Base-by-base conservation (phyloP, 75 land plant species). In the Ceratopteris richardii region DNA sequence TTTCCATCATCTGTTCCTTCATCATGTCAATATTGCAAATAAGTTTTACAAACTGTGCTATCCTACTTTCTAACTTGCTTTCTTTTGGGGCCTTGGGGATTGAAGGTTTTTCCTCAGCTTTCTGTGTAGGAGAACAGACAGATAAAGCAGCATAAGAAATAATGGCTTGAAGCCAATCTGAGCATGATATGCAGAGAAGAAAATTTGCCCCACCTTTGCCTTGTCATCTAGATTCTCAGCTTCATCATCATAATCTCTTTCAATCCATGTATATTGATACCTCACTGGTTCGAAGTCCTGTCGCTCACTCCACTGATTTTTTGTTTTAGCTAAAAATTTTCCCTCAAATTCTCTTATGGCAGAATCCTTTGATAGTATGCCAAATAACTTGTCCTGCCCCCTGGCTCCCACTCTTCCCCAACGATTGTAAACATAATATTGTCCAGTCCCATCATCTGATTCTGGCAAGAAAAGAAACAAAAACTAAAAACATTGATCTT, bases 361-460 rank as follows among this genome's bases (percentile, higher is more conserved):
- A 23, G 46, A 11, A 7, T 76, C 74, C 42, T 20, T 30, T 9
- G 28, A 50, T 61, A 40, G 81, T 4, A 83, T 85, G 0, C 84
- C 85, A 59, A 60, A 58, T 16, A 92, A 37, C 52, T 87, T 92
- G 61, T 84, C 73, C 62, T 88, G 97, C 59, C 97, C 97, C 63
- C 63, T 79, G 23, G 82, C 80, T 37, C 98, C 98, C 55, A 94
- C 98, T 70, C 98, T 77, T 20, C 98, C 98, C 98, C 98, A 94
- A 69, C 91, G 82, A 36, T 63, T 70, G 54, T 70, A 89, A 22
- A 83, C 83, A 73, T 82, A 68, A 66, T 71, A 94, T 31, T 43
- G 56, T 12, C 70, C 58, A 4, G 4, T 6, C 26, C 83, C 80
- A 67, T 42, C 56, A 72, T 90, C 91, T 40, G 85, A 67, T 77